Conservation (phyloP, 2,329 filamentous ascomycete species). For the Xylaria sp. region DNA sequence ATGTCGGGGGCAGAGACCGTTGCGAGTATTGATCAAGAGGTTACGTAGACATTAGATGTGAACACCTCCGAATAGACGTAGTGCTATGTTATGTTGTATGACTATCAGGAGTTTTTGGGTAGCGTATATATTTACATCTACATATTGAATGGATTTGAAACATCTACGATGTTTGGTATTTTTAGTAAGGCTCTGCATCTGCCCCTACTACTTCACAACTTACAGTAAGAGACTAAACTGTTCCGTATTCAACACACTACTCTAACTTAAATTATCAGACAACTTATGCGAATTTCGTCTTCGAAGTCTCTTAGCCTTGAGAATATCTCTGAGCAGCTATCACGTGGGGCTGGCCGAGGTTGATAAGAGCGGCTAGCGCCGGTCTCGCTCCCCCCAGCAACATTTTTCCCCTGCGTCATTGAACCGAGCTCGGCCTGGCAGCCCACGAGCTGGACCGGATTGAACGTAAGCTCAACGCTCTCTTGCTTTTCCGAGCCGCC, state of each 20-base stretch:
- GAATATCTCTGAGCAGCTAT: constrained; percentile 4
- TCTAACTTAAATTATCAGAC: not conserved
- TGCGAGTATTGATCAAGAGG: constrained; percentile 1
- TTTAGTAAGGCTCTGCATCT: not conserved
- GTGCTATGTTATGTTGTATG: constrained; percentile 30
- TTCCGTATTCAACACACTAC: not conserved
- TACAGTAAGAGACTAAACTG: not conserved
- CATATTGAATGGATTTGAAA: constrained; percentile 13
- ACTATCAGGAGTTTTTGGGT: constrained; percentile 30
- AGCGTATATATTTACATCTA: constrained; percentile 25
- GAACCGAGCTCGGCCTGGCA: constrained; percentile 10
- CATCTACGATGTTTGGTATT: not conserved
- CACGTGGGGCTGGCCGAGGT: constrained; percentile 28
- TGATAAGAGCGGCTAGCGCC: constrained; percentile 34
- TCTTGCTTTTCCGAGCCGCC: constrained; percentile 7
- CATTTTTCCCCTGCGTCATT: constrained; percentile 36
- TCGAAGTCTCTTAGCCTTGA: not conserved
- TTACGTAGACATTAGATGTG: constrained; percentile 5
- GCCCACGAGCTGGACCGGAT: not conserved
- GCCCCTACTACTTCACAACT: not conserved
- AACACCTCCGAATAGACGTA: constrained; percentile 20
- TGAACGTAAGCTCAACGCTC: not conserved
- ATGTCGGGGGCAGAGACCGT: not conserved
- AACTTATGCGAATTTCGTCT: not conserved
- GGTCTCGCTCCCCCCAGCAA: constrained; percentile 34